Percentiles rank a stretch among this genome's conserved stretches.
phyloP scores from a whole-genome alignment of 257 asterid genomes.

The Jacaranda mimosifolia region DNA sequence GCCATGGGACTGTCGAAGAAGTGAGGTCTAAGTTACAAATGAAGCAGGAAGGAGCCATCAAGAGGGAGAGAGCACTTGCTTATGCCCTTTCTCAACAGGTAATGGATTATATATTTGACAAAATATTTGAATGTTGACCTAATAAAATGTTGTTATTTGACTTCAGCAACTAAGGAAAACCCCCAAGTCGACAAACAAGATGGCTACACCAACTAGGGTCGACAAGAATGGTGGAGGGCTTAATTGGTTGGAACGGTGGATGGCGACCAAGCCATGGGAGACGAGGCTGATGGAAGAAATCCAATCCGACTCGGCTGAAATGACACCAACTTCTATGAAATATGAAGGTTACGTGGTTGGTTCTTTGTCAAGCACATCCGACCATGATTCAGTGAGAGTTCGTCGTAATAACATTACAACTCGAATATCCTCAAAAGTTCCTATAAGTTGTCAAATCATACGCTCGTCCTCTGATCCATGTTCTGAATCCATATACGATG shows the following conservation, averaged over 20 bases:
- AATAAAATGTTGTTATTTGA: neutral
- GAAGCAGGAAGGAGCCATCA: constrained; percentile 88
- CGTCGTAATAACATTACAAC: constrained; percentile 32
- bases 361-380: constrained; percentile 52
- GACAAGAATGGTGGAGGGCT: constrained; percentile 46
- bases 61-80: constrained; percentile 85
- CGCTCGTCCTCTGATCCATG: constrained; percentile 67
- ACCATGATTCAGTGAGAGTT: constrained; percentile 38
- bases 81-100: constrained; percentile 84
- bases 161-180: constrained; percentile 48
- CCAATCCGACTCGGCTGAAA: constrained; percentile 29
- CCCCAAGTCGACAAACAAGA: constrained; percentile 45
- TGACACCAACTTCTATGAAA: constrained; percentile 18
- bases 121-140: neutral
- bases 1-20: constrained; percentile 74
- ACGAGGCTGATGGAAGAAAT: constrained; percentile 46
- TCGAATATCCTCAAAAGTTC: constrained; percentile 54
- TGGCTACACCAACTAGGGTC: constrained; percentile 41
- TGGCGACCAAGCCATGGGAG: constrained; percentile 71
- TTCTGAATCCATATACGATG: constrained; percentile 62
- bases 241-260: constrained; percentile 84
- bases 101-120: neutral
- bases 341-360: constrained; percentile 3
- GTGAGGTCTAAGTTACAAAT: constrained; percentile 76
- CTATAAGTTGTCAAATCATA: constrained; percentile 53